These are phyloP conservation scores for Morella rubra DNA, from an alignment of 306 rosid genomes.

Conservation along the genomic window DNA sequence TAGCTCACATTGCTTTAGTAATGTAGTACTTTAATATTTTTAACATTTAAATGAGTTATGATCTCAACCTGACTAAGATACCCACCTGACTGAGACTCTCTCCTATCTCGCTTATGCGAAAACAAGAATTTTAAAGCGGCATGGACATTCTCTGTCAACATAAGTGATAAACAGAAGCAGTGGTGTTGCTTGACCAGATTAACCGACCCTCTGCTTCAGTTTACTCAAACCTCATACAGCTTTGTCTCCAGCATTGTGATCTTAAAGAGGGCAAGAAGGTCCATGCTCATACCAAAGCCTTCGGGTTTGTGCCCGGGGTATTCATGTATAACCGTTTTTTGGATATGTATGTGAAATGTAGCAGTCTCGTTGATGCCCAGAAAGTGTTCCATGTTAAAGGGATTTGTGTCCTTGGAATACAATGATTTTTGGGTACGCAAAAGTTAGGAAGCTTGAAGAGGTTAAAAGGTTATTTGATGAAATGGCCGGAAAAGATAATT, in stretches of 20 bases:
- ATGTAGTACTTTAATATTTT: too few species aligned
- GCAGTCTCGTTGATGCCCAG: constrained; percentile 42
- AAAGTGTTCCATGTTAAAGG: constrained; percentile 26
- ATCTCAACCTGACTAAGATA: too few species aligned
- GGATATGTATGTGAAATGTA: constrained; percentile 53
- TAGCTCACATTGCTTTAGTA: too few species aligned
- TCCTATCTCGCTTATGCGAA: too few species aligned
- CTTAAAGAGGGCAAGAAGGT: constrained; percentile 47
- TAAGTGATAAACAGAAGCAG: too few species aligned
- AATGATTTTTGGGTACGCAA: neutral
- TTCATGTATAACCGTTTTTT: constrained; percentile 46
- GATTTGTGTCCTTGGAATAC: constrained; percentile 28
- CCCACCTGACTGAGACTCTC: too few species aligned
- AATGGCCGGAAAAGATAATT: constrained; percentile 16
- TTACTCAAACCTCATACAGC: constrained; percentile 46
- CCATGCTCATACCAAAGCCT: constrained; percentile 51
- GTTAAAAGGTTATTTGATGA: neutral
- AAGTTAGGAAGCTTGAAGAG: constrained; percentile 33
- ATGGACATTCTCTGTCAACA: too few species aligned
- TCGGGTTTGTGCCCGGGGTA: constrained; percentile 44
- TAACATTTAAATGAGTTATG: too few species aligned
- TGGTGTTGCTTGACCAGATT: constrained; percentile 8
- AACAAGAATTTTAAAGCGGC: too few species aligned
- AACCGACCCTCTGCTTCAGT: constrained; percentile 31
- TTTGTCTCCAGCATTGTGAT: constrained; percentile 50